A percentile compares a stretch with the other conserved stretches of the same genome.
These are phyloP conservation scores for Pseudogymnoascus sp. DNA, from an alignment of 2,329 filamentous ascomycete genomes.

Conservation along the genomic window DNA sequence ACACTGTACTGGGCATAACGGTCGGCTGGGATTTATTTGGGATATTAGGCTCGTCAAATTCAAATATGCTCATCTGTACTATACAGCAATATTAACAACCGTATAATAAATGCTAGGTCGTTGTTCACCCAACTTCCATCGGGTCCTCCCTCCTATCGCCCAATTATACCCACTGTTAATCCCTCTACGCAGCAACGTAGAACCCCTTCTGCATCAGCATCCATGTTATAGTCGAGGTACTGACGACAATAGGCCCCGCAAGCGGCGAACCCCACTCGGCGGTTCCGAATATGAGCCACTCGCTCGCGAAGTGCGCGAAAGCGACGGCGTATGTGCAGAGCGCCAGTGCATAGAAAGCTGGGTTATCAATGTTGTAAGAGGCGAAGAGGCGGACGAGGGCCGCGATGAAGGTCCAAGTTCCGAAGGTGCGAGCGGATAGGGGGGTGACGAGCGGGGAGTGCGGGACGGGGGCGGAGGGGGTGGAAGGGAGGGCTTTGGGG, in stretches of 20 bases:
- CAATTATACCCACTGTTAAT: not conserved
- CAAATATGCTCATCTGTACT: not conserved
- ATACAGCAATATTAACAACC: not conserved
- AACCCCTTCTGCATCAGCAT: slow-evolving; percentile 59
- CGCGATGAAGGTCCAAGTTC: slow-evolving; percentile 56
- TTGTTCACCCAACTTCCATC: not conserved
- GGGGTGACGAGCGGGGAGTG: slow-evolving; percentile 52
- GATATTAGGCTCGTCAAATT: not conserved
- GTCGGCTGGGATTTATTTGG: not conserved
- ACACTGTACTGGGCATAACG: not conserved
- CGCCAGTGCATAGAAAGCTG: slow-evolving; percentile 49
- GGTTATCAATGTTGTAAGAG: slow-evolving; percentile 53
- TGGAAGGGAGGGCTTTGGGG: slow-evolving; percentile 27
- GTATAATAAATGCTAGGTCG: not conserved
- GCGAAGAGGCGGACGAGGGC: slow-evolving; percentile 52
- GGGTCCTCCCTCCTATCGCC: not conserved
- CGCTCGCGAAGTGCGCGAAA: slow-evolving; percentile 44
- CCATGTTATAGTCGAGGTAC: slow-evolving; percentile 44
- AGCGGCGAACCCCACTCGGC: slow-evolving; percentile 54
- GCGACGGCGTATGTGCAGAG: slow-evolving; percentile 54
- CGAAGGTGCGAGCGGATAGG: slow-evolving; percentile 67
- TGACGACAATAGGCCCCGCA: slow-evolving; percentile 45
- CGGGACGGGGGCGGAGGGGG: slow-evolving; percentile 35
- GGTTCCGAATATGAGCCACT: slow-evolving; percentile 73
- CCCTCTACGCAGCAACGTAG: slow-evolving; percentile 48